Evolutionary conservation across 495 filamentous ascomycete genomes (phyloP), one percentile per base, ranked within the genome.

Genomic region (Penicillium daleae): DNA sequence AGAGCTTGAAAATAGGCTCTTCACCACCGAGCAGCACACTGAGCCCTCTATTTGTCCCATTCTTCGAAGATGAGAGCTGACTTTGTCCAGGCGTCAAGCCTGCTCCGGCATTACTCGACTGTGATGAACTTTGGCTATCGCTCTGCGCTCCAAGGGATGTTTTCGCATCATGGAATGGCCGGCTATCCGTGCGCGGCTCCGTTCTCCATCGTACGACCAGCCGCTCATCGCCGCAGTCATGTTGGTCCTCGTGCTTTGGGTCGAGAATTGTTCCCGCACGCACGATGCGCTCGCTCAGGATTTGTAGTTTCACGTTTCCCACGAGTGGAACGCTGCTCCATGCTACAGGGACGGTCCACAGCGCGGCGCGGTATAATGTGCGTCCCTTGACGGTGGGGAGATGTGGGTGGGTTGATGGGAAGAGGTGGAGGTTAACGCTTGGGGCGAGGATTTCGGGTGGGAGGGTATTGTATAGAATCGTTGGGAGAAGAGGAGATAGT

Each of bases 381-480:
- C 92, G 86, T 46, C 95, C 95, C 6, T 91, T 89, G 53, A 97
- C 96, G 9, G 87, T 90, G 51, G 95, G 95, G 13, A 99, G 91
- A 71, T 97, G 91, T 3, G 93, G 96, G 70, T 99, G 96, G 0
- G 95, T 97, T 3, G 92, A 93, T 29, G 95, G 95, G 78, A 99
- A 99, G 59, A 98, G 90, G 75, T 96, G 90, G 29, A 99, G 87
- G n/a, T 87, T 89, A 64, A 98, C 95, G 70, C 87, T 86, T 0
- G 94, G 95, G 0, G 90, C 90, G 66, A 99, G 90, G 67, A 99
- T 90, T 48, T 91, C 87, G 50, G 88, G 86, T 2, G 95, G 95
- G 1, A 97, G 84, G 0, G 85, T 83, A 9, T 93, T 89, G 66
- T 91, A 88, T 19, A 99, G 83, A 29, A 99, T 85, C 15, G 89